Base-by-base conservation (phyloP, 2,329 filamentous ascomycete species). In the Aspergillus luchuensis region DNA sequence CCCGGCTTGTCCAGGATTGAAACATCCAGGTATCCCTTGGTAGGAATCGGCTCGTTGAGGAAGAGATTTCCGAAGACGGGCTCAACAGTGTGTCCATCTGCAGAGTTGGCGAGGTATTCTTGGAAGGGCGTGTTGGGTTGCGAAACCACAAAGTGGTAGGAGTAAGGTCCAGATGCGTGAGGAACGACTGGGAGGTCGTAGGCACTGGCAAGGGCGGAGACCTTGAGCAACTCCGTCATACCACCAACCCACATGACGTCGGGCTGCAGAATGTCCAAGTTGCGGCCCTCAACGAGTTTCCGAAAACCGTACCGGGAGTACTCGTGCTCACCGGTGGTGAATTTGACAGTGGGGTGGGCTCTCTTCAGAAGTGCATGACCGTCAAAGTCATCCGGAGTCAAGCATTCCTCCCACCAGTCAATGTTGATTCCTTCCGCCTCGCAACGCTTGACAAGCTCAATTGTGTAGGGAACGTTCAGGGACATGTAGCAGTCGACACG, bases 401-500 rank as follows among this genome's bases (percentile, higher is more conserved):
- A 81, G 66, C 92, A 96, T 81, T 97, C 93, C 80, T 97, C 93
- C 92, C 92, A 97, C 93, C 93, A 97, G 81, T 97, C 92, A 75
- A 97, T 93, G 76, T 94, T 85, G 67, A 97, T 85, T 67, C 92
- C 88, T 69, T 90, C 85, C 72, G 88, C 91, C 62, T 91, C 86
- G 73, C 89, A 92, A 55, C 89, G 89, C 79, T 93, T 91, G 62
- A 91, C 93, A 23, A 97, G 84, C 77, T 97, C 90, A 68, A 97
- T 96, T 4, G 91, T 96, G 80, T 97, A 97, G 1, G 91, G 81
- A 25, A 97, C 93, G 71, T 93, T 97, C 71, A 97, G 82, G 67
- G 90, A 93, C 93, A 97, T 97, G 80, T 96, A 97, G 83, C 93
- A 97, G 80, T 97, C 93, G 5, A 97, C 93, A 83, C 96, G 93